These are phyloP conservation scores for Bisporella sp. DNA, from an alignment of 2,329 filamentous ascomycete species.

Conservation along the genomic window DNA sequence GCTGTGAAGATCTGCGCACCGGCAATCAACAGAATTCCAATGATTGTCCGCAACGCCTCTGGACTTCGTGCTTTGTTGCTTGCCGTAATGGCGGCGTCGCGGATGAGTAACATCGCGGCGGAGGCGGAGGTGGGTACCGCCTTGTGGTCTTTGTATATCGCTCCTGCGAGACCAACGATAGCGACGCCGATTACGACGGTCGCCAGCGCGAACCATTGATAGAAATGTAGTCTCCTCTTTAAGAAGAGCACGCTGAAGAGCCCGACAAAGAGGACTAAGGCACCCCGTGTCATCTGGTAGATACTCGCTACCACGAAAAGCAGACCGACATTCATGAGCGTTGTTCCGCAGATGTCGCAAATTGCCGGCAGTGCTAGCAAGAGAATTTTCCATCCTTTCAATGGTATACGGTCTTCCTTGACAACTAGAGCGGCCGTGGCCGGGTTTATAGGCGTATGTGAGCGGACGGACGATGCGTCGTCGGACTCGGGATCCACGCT, in stretches of 20 bases:
- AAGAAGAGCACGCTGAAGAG: slow-evolving; percentile 92
- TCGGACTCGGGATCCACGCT: slow-evolving; percentile 31
- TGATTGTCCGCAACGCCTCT: slow-evolving; percentile 59
- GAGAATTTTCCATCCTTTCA: slow-evolving; percentile 64
- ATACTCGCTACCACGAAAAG: slow-evolving; percentile 93
- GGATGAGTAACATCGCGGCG: slow-evolving; percentile 29
- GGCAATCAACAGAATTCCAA: slow-evolving; percentile 86
- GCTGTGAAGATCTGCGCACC: slow-evolving; percentile 95
- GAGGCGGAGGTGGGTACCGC: slow-evolving; percentile 18
- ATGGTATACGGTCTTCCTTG: slow-evolving; percentile 48
- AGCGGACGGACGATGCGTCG: slow-evolving; percentile 39
- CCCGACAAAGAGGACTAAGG: slow-evolving; percentile 90
- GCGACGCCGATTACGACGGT: slow-evolving; percentile 85
- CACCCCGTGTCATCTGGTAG: slow-evolving; percentile 97
- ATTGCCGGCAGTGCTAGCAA: slow-evolving; percentile 80
- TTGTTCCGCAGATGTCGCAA: slow-evolving; percentile 92
- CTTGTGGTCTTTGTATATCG: slow-evolving; percentile 61
- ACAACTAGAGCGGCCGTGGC: slow-evolving; percentile 46
- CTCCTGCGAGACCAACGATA: slow-evolving; percentile 82
- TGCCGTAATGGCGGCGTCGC: slow-evolving; percentile 34
- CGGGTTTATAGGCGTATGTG: slow-evolving; percentile 36
- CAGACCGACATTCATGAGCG: slow-evolving; percentile 93
- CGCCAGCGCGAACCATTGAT: slow-evolving; percentile 86
- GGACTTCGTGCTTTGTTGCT: slow-evolving; percentile 37
- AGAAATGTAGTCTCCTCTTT: slow-evolving; percentile 68